phyloP scores from a whole-genome alignment of 2,329 filamentous ascomycete species.

The Ceratocystis eucalypticola region DNA sequence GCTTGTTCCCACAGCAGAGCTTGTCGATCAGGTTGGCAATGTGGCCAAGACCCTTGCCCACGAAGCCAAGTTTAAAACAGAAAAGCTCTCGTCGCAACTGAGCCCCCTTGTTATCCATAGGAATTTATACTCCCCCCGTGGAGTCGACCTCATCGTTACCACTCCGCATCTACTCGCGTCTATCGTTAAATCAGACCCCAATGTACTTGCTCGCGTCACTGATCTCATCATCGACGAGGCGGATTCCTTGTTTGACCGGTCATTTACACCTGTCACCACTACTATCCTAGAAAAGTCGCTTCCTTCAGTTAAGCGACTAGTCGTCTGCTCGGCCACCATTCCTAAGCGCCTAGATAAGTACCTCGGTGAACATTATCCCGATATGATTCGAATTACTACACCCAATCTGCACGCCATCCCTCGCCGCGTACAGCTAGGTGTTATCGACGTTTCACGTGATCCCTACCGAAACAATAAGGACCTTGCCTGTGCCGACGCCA shows the following conservation, averaged over 20 bases:
- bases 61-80: constrained; percentile 72
- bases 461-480: constrained; percentile 88
- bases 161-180: constrained; percentile 83
- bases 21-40: constrained; percentile 73
- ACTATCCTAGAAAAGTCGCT: constrained; percentile 68
- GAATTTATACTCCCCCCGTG: constrained; percentile 64
- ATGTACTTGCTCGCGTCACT: constrained; percentile 78
- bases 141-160: constrained; percentile 73
- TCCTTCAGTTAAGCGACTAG: constrained; percentile 70
- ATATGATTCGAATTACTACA: constrained; percentile 75
- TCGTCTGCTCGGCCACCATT: constrained; percentile 94
- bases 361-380: constrained; percentile 67
- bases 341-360: constrained; percentile 77
- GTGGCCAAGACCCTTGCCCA: constrained; percentile 77
- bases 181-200: constrained; percentile 79
- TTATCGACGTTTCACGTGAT: constrained; percentile 83
- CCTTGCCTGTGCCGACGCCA: constrained; percentile 84
- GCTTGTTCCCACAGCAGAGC: constrained; percentile 80
- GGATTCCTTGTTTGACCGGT: constrained; percentile 87
- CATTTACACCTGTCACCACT: constrained; percentile 72
- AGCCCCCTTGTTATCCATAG: constrained; percentile 68
- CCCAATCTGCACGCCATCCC: constrained; percentile 95
- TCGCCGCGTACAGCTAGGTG: constrained; percentile 80
- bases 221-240: constrained; percentile 91
- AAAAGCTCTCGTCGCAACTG: constrained; percentile 65